These are phyloP conservation scores for Arabidopsis suecica DNA, from an alignment of 345 rosid species.

Conservation along the genomic window DNA sequence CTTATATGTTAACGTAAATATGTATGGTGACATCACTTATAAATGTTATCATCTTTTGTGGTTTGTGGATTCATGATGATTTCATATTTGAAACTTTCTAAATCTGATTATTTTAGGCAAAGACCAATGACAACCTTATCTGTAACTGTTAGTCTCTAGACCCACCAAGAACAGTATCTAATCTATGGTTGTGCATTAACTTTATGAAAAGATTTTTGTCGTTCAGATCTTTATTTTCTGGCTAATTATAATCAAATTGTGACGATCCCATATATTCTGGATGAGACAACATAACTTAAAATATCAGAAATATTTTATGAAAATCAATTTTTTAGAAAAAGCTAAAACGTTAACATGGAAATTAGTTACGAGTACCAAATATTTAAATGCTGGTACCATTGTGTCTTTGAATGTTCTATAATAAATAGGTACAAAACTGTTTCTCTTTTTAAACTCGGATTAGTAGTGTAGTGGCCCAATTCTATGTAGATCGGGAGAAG, in stretches of 20 bases:
- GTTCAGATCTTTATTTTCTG: background rate
- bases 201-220: background rate
- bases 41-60: constrained; percentile 20
- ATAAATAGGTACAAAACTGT: background rate
- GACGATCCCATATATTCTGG: too few relatives aligned
- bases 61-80: constrained; percentile 42
- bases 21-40: constrained; percentile 32
- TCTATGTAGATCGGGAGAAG: too few relatives aligned
- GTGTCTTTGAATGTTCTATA: background rate
- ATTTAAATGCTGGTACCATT: too few relatives aligned
- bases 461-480: too few relatives aligned
- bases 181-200: constrained; percentile 12
- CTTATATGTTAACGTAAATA: constrained; percentile 12
- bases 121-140: constrained; percentile 38
- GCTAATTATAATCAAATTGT: too few relatives aligned
- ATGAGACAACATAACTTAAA: too few relatives aligned
- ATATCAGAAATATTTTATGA: too few relatives aligned
- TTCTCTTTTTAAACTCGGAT: background rate
- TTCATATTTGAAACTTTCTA: constrained; percentile 33
- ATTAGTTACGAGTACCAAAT: too few relatives aligned
- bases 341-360: too few relatives aligned
- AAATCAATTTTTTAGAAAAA: too few relatives aligned
- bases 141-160: constrained; percentile 29
- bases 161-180: constrained; percentile 32
- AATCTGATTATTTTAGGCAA: constrained; percentile 34